These are phyloP conservation scores for Lactarius quietus DNA, from an alignment of 768 basidiomycete species.

Conservation along the genomic window DNA sequence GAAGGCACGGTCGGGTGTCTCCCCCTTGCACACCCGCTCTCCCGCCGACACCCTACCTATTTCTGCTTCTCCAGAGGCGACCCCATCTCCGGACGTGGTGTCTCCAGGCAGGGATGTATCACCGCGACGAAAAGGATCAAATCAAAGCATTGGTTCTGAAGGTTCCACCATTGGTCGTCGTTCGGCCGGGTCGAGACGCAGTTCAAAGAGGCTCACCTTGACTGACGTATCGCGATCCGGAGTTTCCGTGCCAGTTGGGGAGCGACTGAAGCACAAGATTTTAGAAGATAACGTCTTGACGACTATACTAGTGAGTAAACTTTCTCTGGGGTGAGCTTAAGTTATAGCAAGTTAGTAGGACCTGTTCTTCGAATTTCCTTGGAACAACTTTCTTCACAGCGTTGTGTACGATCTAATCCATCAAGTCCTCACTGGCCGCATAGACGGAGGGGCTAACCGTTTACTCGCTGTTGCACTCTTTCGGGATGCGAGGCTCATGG, in stretches of 20 bases:
- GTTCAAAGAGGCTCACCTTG: conserved; percentile 45
- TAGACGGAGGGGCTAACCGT: conserved; percentile 79
- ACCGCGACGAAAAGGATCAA: conserved; percentile 21
- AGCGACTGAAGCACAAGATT: conserved; percentile 75
- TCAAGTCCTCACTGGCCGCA: conserved; percentile 86
- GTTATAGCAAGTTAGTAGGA: conserved; percentile 48
- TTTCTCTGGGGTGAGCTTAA: conserved; percentile 1
- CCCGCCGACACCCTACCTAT: conserved; percentile 16
- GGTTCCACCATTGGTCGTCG: conserved; percentile 29
- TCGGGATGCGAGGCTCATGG: conserved; percentile 77
- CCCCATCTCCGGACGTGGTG: neutral
- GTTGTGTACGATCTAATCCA: conserved; percentile 95
- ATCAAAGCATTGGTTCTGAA: conserved; percentile 24
- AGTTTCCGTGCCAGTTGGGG: conserved; percentile 57
- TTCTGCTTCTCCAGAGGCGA: neutral
- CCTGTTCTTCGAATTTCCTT: conserved; percentile 92
- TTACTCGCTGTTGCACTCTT: conserved; percentile 83
- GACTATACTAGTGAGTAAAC: conserved; percentile 67
- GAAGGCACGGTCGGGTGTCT: conserved; percentile 6
- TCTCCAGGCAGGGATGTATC: conserved; percentile 6
- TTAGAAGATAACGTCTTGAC: conserved; percentile 69
- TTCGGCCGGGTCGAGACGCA: conserved; percentile 51
- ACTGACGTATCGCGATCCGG: conserved; percentile 36
- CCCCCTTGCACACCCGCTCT: conserved; percentile 17
- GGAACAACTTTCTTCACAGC: conserved; percentile 97